A percentile compares a stretch with the other conserved stretches of the same genome.
Conservation (phyloP, 2,329 filamentous ascomycete genomes). For the Chaetomiaceae sp. region DNA sequence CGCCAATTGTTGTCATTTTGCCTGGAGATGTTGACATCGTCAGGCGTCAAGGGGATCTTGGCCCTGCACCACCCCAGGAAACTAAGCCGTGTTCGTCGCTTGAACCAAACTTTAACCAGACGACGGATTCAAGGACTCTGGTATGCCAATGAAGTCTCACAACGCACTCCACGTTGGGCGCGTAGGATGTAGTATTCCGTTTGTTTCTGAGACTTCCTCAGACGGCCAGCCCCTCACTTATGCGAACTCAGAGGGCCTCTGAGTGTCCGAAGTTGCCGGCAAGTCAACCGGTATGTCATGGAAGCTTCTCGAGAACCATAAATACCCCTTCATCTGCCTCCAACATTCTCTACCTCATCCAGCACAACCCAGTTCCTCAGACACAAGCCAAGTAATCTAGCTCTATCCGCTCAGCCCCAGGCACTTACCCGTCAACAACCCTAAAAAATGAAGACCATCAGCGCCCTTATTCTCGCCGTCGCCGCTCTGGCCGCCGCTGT, state of each 20-base stretch:
- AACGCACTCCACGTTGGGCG: not conserved
- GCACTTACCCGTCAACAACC: not conserved
- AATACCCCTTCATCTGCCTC: not conserved
- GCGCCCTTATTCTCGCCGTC: not conserved
- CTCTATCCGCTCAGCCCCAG: not conserved
- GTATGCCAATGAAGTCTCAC: not conserved
- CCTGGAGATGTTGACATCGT: not conserved
- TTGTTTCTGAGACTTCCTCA: too few relatives aligned
- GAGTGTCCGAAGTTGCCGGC: too few relatives aligned
- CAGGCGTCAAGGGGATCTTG: not conserved
- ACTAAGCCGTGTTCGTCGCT: too few relatives aligned
- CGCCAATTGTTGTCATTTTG: slow-evolving; percentile 1
- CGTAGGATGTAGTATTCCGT: too few relatives aligned
- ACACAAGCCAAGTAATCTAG: not conserved
- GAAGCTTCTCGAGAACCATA: too few relatives aligned
- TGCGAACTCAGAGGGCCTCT: too few relatives aligned
- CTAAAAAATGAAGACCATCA: not conserved
- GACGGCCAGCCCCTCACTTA: too few relatives aligned
- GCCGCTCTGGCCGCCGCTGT: not conserved
- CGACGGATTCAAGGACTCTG: not conserved
- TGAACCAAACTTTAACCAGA: not conserved
- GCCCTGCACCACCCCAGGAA: not conserved
- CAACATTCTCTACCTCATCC: not conserved
- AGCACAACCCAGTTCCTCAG: not conserved
- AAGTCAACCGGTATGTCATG: too few relatives aligned